Evolutionary conservation across 1,284 basidiomycete genomes (phyloP).

Genomic region (Trametes versicolor): DNA sequence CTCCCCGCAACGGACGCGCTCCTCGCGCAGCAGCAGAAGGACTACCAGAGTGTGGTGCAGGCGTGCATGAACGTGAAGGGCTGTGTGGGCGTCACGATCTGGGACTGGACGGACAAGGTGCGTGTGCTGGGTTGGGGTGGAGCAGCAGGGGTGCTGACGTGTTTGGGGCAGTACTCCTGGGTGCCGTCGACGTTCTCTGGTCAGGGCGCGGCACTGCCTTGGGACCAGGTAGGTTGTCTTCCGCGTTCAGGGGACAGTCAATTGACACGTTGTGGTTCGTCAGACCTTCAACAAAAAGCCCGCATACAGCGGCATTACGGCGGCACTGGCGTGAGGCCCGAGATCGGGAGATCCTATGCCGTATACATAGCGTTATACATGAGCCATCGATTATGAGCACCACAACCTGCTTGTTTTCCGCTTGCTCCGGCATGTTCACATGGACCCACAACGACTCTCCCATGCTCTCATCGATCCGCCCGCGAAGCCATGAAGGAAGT

Average conservation of each 20-base stretch:
- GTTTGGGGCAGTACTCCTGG: slow-evolving; percentile 46
- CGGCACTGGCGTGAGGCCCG: slow-evolving; percentile 22
- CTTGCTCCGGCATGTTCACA: neutral
- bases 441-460: neutral
- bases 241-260: neutral
- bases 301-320: slow-evolving; percentile 38
- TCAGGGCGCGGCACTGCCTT: slow-evolving; percentile 48
- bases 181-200: slow-evolving; percentile 48
- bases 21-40: slow-evolving; percentile 58
- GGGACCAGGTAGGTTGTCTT: slow-evolving; percentile 44
- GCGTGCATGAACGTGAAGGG: slow-evolving; percentile 54
- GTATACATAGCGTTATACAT: neutral
- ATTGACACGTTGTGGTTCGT: neutral
- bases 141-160: neutral
- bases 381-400: neutral
- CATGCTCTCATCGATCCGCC: slow-evolving; percentile 12
- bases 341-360: neutral
- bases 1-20: slow-evolving; percentile 56
- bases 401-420: neutral
- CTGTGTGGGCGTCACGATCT: slow-evolving; percentile 61
- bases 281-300: slow-evolving; percentile 38
- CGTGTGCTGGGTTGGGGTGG: neutral
- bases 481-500: neutral
- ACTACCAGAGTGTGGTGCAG: slow-evolving; percentile 55
- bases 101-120: slow-evolving; percentile 59